phyloP scores from a whole-genome alignment of 2,329 filamentous ascomycete species.

The Geosmithia putterillii region DNA sequence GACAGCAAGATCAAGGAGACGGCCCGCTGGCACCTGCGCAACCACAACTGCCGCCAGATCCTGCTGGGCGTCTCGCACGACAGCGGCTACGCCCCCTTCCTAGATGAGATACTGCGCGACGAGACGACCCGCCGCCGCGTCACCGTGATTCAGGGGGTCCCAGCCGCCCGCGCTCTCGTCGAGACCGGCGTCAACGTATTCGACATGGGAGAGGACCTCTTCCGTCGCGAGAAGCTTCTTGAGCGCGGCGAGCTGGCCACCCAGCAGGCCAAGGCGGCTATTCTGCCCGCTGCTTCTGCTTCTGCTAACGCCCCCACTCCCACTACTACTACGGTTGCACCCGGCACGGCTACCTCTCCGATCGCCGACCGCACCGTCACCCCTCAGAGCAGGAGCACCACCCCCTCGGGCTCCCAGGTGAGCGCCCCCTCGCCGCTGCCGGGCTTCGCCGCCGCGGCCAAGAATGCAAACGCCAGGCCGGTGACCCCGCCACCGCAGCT shows the following conservation, averaged over 20 bases:
- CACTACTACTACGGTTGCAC: not conserved
- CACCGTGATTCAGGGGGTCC: slow-evolving; percentile 40
- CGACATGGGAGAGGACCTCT: slow-evolving; percentile 32
- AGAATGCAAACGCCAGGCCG: slow-evolving; percentile 2
- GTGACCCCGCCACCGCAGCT: slow-evolving; percentile 21
- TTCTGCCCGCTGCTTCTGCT: too few species aligned
- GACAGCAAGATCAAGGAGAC: slow-evolving; percentile 49
- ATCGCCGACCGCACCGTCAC: slow-evolving; percentile 2
- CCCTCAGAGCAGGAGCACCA: not conserved
- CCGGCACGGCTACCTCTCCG: slow-evolving; percentile 7
- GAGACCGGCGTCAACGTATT: slow-evolving; percentile 32
- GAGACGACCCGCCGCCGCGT: slow-evolving; percentile 28
- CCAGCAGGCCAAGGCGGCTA: too few species aligned
- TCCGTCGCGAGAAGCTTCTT: slow-evolving; percentile 39
- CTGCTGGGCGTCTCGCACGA: slow-evolving; percentile 51
- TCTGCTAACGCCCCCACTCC: not conserved
- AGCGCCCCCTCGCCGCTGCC: not conserved
- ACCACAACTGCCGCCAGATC: slow-evolving; percentile 49
- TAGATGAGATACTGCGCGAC: slow-evolving; percentile 40
- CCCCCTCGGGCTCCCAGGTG: not conserved
- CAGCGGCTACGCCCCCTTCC: slow-evolving; percentile 44
- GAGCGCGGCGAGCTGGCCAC: slow-evolving; percentile 15
- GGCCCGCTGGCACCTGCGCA: slow-evolving; percentile 44
- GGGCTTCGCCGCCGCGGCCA: not conserved
- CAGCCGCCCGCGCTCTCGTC: slow-evolving; percentile 35